Conservation (phyloP, 768 basidiomycete genomes). For the Lactarius deliciosus region DNA sequence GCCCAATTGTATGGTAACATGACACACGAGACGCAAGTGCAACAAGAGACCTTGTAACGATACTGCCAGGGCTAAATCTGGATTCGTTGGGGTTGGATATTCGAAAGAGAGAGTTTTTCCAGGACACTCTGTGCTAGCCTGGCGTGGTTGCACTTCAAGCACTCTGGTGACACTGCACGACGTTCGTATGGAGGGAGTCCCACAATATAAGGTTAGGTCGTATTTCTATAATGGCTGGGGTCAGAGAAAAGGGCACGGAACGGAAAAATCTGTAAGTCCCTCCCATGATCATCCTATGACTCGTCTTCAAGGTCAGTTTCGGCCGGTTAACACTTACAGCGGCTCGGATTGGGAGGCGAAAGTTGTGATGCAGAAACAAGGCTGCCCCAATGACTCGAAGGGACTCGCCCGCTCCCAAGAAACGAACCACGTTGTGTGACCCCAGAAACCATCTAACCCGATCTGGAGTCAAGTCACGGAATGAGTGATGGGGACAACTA, state of each 20-base stretch:
- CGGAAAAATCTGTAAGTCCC: background rate
- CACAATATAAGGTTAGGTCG: background rate
- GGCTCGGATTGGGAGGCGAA: too few relatives aligned
- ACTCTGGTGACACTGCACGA: background rate
- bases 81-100: background rate
- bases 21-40: slow-evolving; percentile 2
- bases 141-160: background rate
- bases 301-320: background rate
- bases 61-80: slow-evolving; percentile 7
- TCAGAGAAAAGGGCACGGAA: background rate
- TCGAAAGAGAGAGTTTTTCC: background rate
- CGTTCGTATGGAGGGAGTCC: background rate
- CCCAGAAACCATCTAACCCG: slow-evolving; percentile 10
- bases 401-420: background rate
- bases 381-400: background rate
- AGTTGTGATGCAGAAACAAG: background rate
- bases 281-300: background rate
- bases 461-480: slow-evolving; percentile 12
- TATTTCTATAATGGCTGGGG: background rate
- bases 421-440: background rate
- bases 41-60: background rate
- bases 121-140: background rate
- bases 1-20: background rate
- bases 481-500: slow-evolving; percentile 1
- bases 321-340: background rate